These are phyloP conservation scores for Alternaria sp. DNA, from an alignment of 2,329 filamentous ascomycete species.

Conservation along the genomic window DNA sequence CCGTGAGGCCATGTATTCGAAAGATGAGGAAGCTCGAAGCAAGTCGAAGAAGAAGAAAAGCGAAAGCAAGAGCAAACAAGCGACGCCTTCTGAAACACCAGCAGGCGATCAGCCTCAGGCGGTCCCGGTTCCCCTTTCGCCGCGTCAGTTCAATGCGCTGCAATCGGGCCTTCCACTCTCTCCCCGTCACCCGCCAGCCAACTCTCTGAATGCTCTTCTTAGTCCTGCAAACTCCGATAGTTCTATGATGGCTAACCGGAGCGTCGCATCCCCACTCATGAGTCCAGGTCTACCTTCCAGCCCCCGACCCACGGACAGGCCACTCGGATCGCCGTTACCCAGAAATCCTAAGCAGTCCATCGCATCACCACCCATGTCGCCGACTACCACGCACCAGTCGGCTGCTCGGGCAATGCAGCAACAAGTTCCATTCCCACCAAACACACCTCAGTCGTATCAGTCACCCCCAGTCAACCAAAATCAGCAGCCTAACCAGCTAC, in stretches of 20 bases:
- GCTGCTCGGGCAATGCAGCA: constrained; percentile 77
- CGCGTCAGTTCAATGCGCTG: constrained; percentile 39
- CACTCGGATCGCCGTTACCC: constrained; percentile 65
- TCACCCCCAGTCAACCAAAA: constrained; percentile 55
- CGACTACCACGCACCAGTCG: constrained; percentile 62
- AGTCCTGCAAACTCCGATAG: constrained; percentile 55
- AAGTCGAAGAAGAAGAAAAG: constrained; percentile 73
- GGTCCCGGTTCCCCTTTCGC: constrained; percentile 32
- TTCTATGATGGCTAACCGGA: constrained; percentile 50
- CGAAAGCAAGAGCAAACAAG: constrained; percentile 58
- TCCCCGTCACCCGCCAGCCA: constrained; percentile 46
- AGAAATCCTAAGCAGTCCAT: constrained; percentile 63
- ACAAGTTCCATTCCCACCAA: constrained; percentile 73
- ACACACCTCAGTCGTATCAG: constrained; percentile 69
- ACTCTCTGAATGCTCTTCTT: constrained; percentile 54
- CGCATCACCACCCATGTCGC: constrained; percentile 72
- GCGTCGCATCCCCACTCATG: constrained; percentile 55
- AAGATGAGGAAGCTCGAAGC: constrained; percentile 74
- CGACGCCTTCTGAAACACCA: constrained; percentile 31
- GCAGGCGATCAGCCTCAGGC: constrained; percentile 25
- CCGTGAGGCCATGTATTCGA: constrained; percentile 70
- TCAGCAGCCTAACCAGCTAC: constrained; percentile 42
- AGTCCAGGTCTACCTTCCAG: constrained; percentile 70
- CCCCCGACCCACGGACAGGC: constrained; percentile 66
- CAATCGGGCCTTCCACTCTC: constrained; percentile 47